Base-by-base conservation (phyloP, 148 eudicot species). In the Persicaria maculosa region DNA sequence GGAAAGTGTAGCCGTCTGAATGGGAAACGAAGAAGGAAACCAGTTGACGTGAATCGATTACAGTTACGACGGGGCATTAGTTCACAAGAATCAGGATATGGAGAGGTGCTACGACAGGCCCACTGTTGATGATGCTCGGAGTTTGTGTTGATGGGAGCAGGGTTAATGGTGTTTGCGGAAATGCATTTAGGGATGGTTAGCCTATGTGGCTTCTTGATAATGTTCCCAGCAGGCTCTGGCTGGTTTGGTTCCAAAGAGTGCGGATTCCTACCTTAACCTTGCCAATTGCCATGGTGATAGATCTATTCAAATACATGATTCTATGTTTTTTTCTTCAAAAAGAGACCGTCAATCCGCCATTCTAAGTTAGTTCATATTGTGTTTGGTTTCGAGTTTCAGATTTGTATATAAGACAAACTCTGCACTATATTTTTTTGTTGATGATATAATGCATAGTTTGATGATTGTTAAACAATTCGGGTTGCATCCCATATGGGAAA, bases 201-300 rank as follows among this genome's bases (percentile, higher is more conserved):
- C 69, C 69, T 36, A 15, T 40, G 45, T 64, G 69, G 69, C 69
- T 64, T 40, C 10, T 64, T 31, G 17, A 64, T 40, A 64, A 64
- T 14, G 69, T 64, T 36, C 69, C 69, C 11, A 64, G 9, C 12
- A 64, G 69, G 11, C 25, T 64, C 69, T 64, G n/a, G n/a, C 45
- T 65, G 19, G 44, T 65, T 65, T 65, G 36, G 5, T 40, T 43
- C 70, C 70, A 40, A 65, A 43, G 70, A 65, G 43, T 65, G n/a
- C n/a, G 6, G 70, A 65, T 65, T 43, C 70, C 70, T 65, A 65
- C 43, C 70, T 14, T 65, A 65, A 65, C 15, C 70, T 43, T 40
- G 70, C 70, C 19, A 65, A 65, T n/a, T n/a, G n/a, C n/a, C n/a
- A n/a, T n/a, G 70, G 70, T 65, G 46, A 65, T 65, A 65, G 9